Evolutionary conservation across 2,329 filamentous ascomycete genomes (phyloP), one percentile per base, ranked within the genome.

Genomic region (Epichloe gansuensis): DNA sequence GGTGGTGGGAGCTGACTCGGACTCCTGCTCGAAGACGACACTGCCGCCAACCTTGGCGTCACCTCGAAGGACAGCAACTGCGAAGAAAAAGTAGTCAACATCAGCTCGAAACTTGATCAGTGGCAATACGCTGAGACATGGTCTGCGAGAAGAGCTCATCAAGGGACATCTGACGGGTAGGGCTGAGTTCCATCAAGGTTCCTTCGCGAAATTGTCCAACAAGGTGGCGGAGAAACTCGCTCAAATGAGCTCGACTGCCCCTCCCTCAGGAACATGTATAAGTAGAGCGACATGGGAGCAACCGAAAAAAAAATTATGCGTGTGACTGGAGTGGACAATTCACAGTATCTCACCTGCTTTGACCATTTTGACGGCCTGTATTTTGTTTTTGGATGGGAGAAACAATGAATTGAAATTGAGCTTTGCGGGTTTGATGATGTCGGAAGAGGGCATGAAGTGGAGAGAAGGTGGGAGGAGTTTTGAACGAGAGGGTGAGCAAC

Each of bases 11-110:
- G 81, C 74, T 65, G 76, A 81, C 80, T 96, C 93, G 70, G 80
- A 81, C 61, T 79, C 80, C 78, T 98, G 93, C 80, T 95, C 90
- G 74, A 98, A 96, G 76, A 83, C 86, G 68, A 98, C 86, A 74
- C 88, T 93, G 68, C 93, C 93, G 69, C 82, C 77, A 80, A 98
- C 77, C 79, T 91, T 95, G 73, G 90, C 89, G 82, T 97, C 93
- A 82, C 93, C 93, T 75, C 93, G 91, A 79, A 98, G 76, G 72
- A 95, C 89, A 76, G 87, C 88, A 77, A 97, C 93, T 97, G 67
- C 55, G 65, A 45, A 45, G 63, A 34, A 46, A 43, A n/a, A 11
- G 42, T n/a, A 41, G 48, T 15, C 21, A 51, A 41, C 34, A 38
- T 53, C 48, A 55, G 54, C 50, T 21, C 38, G 15, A n/a, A 23